A percentile compares a stretch with the other conserved stretches of the same genome.
Conservation (phyloP, 345 rosid species). For the Lepidium aucheri region DNA sequence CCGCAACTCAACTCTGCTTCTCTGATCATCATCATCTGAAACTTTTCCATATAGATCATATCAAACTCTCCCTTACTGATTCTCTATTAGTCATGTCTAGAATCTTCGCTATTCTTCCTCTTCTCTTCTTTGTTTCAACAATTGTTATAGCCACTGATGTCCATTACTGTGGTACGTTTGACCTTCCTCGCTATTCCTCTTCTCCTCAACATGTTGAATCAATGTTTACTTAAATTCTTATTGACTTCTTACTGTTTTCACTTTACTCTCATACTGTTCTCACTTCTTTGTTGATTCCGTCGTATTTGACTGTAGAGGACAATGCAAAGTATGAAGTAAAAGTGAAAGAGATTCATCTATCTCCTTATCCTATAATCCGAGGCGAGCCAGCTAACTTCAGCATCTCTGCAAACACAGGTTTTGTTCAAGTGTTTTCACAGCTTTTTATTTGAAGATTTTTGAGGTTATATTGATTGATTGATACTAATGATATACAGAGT, state of each 20-base stretch:
- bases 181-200: background rate
- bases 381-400: conserved; percentile 54
- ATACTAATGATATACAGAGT: background rate
- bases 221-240: background rate
- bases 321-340: conserved; percentile 47
- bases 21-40: conserved; percentile 4
- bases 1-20: background rate
- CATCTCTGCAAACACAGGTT: conserved; percentile 61
- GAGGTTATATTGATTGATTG: background rate
- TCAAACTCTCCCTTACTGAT: background rate
- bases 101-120: background rate
- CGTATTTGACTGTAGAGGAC: conserved; percentile 36
- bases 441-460: background rate
- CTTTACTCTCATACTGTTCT: background rate
- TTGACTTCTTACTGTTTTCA: background rate
- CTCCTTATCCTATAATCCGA: conserved; percentile 52
- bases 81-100: conserved; percentile 2
- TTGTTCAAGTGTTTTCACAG: background rate
- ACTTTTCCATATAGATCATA: too few species aligned
- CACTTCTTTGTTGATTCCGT: background rate
- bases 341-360: conserved; percentile 49
- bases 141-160: conserved; percentile 13
- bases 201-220: background rate
- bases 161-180: conserved; percentile 19
- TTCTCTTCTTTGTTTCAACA: background rate